Percentiles rank a stretch among this genome's conserved stretches.
Evolutionary conservation across 345 rosid species (phyloP).

Genomic region (Theobroma cacao): DNA sequence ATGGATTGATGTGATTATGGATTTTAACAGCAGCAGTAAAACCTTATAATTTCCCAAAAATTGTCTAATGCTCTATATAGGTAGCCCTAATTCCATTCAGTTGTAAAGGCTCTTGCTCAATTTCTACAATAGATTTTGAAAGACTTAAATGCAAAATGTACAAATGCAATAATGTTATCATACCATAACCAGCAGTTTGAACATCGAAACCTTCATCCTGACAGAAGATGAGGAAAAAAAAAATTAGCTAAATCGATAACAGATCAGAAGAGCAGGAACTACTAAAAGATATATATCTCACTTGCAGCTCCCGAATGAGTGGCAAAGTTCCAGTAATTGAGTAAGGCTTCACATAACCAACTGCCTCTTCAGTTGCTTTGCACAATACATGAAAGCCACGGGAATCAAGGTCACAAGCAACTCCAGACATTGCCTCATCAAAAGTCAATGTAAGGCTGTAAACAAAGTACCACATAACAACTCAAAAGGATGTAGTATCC

Average conservation of each 20-base stretch:
- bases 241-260: neutral
- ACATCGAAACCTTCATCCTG: slow-evolving; percentile 98
- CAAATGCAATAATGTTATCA: slow-evolving; percentile 8
- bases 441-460: slow-evolving; percentile 70
- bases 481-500: neutral
- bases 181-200: slow-evolving; percentile 92
- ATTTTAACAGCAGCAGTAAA: neutral
- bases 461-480: slow-evolving; percentile 7
- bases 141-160: neutral
- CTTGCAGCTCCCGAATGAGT: slow-evolving; percentile 84
- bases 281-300: slow-evolving; percentile 26
- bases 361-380: slow-evolving; percentile 88
- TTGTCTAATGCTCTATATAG: neutral
- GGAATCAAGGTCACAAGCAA: slow-evolving; percentile 91
- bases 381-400: slow-evolving; percentile 79
- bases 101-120: neutral
- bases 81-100: neutral
- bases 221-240: slow-evolving; percentile 13
- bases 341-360: slow-evolving; percentile 91
- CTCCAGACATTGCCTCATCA: slow-evolving; percentile 75
- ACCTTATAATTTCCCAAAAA: neutral
- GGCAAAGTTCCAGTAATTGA: slow-evolving; percentile 95
- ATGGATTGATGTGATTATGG: neutral
- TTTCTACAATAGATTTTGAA: neutral
- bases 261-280: neutral